These are phyloP conservation scores for Colletotrichum gigasporum DNA, from an alignment of 2,329 filamentous ascomycete genomes.

Conservation along the genomic window DNA sequence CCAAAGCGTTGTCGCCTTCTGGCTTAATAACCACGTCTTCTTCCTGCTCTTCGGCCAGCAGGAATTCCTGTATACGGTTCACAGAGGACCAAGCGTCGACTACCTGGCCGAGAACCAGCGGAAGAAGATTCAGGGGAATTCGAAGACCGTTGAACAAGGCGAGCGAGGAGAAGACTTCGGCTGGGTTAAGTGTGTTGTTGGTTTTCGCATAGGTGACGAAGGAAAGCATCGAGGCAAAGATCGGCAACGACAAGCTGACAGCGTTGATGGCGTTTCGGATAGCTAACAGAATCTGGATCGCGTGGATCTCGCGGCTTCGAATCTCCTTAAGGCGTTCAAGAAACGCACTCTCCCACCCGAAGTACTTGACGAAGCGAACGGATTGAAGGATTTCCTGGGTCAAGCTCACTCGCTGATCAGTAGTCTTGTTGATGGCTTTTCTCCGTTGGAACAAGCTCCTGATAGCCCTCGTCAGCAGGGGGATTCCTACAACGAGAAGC, in stretches of 20 bases:
- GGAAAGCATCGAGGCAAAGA: slow-evolving; percentile 93
- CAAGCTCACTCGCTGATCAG: slow-evolving; percentile 88
- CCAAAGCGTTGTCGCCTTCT: slow-evolving; percentile 74
- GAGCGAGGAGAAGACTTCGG: slow-evolving; percentile 89
- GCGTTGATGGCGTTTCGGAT: slow-evolving; percentile 89
- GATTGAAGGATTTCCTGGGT: slow-evolving; percentile 93
- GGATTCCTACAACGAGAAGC: slow-evolving; percentile 80
- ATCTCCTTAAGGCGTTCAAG: slow-evolving; percentile 79
- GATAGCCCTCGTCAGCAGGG: slow-evolving; percentile 80
- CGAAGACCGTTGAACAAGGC: slow-evolving; percentile 93
- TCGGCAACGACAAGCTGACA: slow-evolving; percentile 84
- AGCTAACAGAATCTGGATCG: slow-evolving; percentile 85
- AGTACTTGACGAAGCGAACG: slow-evolving; percentile 95
- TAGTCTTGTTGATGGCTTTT: slow-evolving; percentile 88
- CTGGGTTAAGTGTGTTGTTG: slow-evolving; percentile 75
- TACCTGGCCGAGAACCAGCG: slow-evolving; percentile 86
- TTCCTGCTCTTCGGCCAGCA: slow-evolving; percentile 84
- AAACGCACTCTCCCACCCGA: slow-evolving; percentile 94
- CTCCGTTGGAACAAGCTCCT: slow-evolving; percentile 79
- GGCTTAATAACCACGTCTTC: slow-evolving; percentile 70
- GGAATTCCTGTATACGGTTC: slow-evolving; percentile 85
- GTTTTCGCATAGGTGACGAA: slow-evolving; percentile 84
- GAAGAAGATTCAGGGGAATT: slow-evolving; percentile 88
- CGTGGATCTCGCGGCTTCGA: slow-evolving; percentile 78
- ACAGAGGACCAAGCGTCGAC: slow-evolving; percentile 90